Conservation (phyloP, 2,329 filamentous ascomycete genomes). For the Claviceps sp. region DNA sequence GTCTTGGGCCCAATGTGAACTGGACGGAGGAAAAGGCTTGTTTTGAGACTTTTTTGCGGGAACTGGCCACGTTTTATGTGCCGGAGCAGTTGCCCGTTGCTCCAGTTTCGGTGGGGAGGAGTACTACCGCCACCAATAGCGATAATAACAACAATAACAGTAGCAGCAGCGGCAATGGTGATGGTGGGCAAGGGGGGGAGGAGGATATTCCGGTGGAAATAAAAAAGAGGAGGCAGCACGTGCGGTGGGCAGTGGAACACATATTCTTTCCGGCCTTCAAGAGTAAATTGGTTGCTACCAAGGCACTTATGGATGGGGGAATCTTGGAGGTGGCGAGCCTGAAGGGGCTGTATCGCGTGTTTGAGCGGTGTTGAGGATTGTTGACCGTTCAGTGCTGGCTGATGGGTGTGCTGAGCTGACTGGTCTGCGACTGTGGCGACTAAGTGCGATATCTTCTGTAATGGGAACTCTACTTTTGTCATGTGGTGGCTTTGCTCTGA, state of each 20-base stretch:
- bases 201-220: slow-evolving; percentile 30
- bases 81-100: slow-evolving; percentile 64
- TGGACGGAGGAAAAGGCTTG: slow-evolving; percentile 79
- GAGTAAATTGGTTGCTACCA: slow-evolving; percentile 69
- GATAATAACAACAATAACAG: neutral
- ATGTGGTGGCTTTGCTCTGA: too few relatives aligned
- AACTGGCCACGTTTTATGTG: slow-evolving; percentile 81
- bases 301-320: slow-evolving; percentile 54
- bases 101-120: slow-evolving; percentile 8
- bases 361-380: slow-evolving; percentile 66
- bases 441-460: too few relatives aligned
- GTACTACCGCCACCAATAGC: slow-evolving; percentile 3
- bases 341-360: slow-evolving; percentile 86
- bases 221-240: slow-evolving; percentile 49
- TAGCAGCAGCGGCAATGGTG: neutral
- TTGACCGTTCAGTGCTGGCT: too few relatives aligned
- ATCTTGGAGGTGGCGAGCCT: slow-evolving; percentile 82
- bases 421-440: neutral
- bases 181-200: slow-evolving; percentile 18
- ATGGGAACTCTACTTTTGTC: too few relatives aligned
- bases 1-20: slow-evolving; percentile 75
- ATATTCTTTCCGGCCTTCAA: slow-evolving; percentile 84
- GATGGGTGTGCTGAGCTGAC: neutral
- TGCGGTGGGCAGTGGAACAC: slow-evolving; percentile 69
- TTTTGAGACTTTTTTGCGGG: slow-evolving; percentile 71